Evolutionary conservation across 805 yeast species (phyloP).

Genomic region (Candida namnaoensis): DNA sequence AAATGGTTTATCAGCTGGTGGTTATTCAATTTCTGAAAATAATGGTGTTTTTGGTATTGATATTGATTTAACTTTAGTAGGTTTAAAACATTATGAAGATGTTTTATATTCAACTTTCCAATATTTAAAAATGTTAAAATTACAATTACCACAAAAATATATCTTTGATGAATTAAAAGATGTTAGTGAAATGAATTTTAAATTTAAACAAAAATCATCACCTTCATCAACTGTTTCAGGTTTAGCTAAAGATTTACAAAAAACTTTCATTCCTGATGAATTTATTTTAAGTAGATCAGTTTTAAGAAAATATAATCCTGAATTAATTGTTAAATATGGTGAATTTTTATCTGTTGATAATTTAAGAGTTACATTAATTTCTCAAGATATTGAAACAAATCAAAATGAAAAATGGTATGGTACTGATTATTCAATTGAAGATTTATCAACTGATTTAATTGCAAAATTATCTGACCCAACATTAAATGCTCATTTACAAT

Average conservation of each 20-base stretch:
- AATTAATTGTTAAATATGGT: conserved; percentile 40
- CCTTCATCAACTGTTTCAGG: conserved; percentile 68
- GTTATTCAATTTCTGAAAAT: conserved; percentile 55
- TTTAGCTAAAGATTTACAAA: conserved; percentile 54
- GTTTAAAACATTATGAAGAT: conserved; percentile 54
- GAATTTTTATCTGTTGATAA: conserved; percentile 46
- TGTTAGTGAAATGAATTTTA: conserved; percentile 61
- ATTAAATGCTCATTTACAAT: conserved; percentile 30
- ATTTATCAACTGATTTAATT: conserved; percentile 32
- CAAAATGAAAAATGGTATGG: conserved; percentile 82
- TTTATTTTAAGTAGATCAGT: conserved; percentile 50
- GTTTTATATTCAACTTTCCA: conserved; percentile 58
- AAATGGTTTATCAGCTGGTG: conserved; percentile 67
- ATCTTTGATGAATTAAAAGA: conserved; percentile 68
- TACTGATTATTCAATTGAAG: conserved; percentile 55
- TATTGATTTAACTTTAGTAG: conserved; percentile 69
- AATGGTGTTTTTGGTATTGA: conserved; percentile 60
- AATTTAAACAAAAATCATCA: conserved; percentile 69
- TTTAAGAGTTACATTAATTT: conserved; percentile 47
- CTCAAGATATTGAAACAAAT: conserved; percentile 42
- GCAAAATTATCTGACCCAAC: conserved; percentile 22
- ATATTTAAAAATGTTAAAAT: conserved; percentile 55
- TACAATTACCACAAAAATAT: conserved; percentile 66
- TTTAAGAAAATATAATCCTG: conserved; percentile 49
- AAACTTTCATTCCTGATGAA: conserved; percentile 51